Evolutionary conservation across 345 rosid genomes (phyloP).

Genomic region (Anastatica hierochuntica): DNA sequence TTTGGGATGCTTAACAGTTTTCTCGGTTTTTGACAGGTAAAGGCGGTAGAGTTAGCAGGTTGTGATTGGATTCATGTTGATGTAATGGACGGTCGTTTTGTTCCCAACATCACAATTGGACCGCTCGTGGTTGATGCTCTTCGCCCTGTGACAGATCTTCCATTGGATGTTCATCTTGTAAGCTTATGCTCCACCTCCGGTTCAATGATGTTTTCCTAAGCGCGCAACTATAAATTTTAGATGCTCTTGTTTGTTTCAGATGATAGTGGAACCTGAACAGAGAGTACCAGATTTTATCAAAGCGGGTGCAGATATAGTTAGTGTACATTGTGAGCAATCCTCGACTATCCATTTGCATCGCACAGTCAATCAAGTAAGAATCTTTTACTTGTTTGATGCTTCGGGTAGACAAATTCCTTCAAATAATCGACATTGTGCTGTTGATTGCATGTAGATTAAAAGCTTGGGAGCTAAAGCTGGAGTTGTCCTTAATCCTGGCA

Average conservation of each 20-base stretch:
- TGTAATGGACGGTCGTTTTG: slow-evolving; percentile 97
- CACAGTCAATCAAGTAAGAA: slow-evolving; percentile 51
- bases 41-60: slow-evolving; percentile 84
- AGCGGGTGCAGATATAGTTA: slow-evolving; percentile 94
- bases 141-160: slow-evolving; percentile 89
- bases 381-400: slow-evolving; percentile 1
- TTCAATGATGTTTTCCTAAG: too few relatives aligned
- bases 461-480: slow-evolving; percentile 87
- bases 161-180: slow-evolving; percentile 90
- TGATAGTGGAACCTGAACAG: slow-evolving; percentile 95
- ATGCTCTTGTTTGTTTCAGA: slow-evolving; percentile 37
- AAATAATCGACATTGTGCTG: neutral
- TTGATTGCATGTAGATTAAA: slow-evolving; percentile 44
- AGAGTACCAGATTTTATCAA: slow-evolving; percentile 92
- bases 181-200: too few relatives aligned
- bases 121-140: slow-evolving; percentile 85
- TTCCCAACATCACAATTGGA: slow-evolving; percentile 93
- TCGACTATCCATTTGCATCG: slow-evolving; percentile 94
- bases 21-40: slow-evolving; percentile 38
- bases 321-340: slow-evolving; percentile 86
- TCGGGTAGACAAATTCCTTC: neutral
- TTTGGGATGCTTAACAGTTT: too few relatives aligned
- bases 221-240: slow-evolving; percentile 3
- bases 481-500: slow-evolving; percentile 86
- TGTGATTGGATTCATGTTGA: slow-evolving; percentile 98